Base-by-base conservation (phyloP, 208 protist species). In the Leptomonas pyrrhocoris region DNA sequence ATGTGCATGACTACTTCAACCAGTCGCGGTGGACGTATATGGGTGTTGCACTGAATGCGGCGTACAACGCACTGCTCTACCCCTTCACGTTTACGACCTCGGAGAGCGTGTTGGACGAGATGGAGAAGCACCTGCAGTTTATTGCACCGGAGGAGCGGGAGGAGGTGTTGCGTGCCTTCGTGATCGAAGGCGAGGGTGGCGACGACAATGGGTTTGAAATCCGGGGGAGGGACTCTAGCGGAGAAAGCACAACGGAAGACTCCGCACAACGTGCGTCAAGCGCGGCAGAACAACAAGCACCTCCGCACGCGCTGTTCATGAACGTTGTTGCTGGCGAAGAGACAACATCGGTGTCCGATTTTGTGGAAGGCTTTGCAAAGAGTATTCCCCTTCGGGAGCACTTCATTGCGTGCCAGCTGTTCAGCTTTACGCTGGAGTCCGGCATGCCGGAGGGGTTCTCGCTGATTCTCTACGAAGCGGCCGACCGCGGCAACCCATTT, bases 391-490 rank as follows among this genome's bases (percentile, higher is more conserved):
- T 96, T 21, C 88, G 86, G 8, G 68, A 84, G 64, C 54, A 77
- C 43, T 69, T 77, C 28, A 78, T 93, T 28, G 86, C 88, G 0
- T 58, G 84, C 21, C 80, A 83, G 50, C 77, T 94, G 21, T 42
- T 92, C 31, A 38, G 77, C 60, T 64, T 64, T 16, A 56, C 86
- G 23, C 61, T 96, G 57, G 70, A 86, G 67, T 80, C 79, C 19
- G 84, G 86, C 36, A 79, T 81, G 38, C 85, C 88, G 18, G 77
- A 92, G 43, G 91, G 88, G 15, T 93, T 96, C 36, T 87, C 88
- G 16, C 68, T 96, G 12, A 23, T 94, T 19, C 61, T 94, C 15
- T 53, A 77, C 27, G 86, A 94, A 57, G 86, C 84, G 12, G 49
- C 54, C 13, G 71, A 81, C 13, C 72, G 76, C 56, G 68, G 62